These are phyloP conservation scores for Coniochaeta ligniaria DNA, from an alignment of 2,329 filamentous ascomycete species.

Conservation along the genomic window DNA sequence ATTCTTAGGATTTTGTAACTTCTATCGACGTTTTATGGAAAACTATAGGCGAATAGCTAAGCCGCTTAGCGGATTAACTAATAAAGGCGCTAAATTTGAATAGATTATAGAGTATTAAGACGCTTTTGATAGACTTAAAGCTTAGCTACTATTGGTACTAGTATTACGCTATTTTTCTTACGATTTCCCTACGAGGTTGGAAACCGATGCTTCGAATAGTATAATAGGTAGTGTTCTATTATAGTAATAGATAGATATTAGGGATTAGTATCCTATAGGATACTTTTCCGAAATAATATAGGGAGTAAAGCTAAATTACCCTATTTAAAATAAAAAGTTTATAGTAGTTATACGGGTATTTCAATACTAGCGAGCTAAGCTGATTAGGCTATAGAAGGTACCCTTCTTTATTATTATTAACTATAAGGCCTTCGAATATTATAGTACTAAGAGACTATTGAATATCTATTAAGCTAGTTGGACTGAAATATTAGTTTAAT, in stretches of 20 bases:
- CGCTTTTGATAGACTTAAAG: not conserved
- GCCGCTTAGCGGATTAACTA: not conserved
- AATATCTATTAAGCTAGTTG: not conserved
- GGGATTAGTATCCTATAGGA: not conserved
- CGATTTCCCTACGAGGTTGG: not conserved
- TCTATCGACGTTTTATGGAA: too few relatives aligned
- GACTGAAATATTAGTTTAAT: not conserved
- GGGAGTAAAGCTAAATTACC: slow-evolving; percentile 2
- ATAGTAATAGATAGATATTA: not conserved
- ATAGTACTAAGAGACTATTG: slow-evolving; percentile 3
- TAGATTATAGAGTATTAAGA: not conserved
- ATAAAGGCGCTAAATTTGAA: not conserved
- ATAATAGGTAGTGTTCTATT: not conserved
- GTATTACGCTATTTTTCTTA: not conserved
- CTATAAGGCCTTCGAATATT: too few relatives aligned
- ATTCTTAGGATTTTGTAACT: too few relatives aligned
- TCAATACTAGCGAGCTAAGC: too few relatives aligned
- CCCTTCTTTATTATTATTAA: too few relatives aligned
- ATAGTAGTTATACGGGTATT: too few relatives aligned
- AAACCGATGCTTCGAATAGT: not conserved
- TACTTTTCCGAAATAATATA: not conserved
- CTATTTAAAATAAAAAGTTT: too few relatives aligned
- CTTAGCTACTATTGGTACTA: not conserved
- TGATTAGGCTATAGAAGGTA: too few relatives aligned
- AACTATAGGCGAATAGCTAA: too few relatives aligned